Percentiles rank a stretch among this genome's conserved stretches.
phyloP scores from a whole-genome alignment of 2,329 filamentous ascomycete species.

The Fusarium pseudocircinatum region DNA sequence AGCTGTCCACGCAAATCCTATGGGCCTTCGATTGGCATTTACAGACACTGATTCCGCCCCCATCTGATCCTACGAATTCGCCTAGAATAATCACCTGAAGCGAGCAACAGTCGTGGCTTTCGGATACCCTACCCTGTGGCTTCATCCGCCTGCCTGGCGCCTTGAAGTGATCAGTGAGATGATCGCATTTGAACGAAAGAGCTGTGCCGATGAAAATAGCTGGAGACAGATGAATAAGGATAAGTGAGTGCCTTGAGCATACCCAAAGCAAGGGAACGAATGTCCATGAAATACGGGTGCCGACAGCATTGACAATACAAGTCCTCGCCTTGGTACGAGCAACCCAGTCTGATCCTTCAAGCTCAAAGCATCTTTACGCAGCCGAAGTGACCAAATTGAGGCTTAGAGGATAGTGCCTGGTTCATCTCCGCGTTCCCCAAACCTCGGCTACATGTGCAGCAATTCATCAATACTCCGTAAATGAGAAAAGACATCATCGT shows the following conservation, averaged over 20 bases:
- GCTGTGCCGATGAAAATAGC: background rate
- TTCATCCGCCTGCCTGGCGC: background rate
- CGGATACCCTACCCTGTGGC: background rate
- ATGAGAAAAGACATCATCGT: constrained; percentile 8
- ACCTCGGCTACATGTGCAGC: background rate
- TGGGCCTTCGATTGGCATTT: background rate
- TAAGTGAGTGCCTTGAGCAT: too few relatives aligned
- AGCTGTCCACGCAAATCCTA: background rate
- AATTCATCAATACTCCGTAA: background rate
- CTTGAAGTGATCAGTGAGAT: background rate
- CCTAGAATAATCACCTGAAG: background rate
- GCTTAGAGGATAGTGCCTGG: background rate
- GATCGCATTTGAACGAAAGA: background rate
- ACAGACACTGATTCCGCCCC: background rate
- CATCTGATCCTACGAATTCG: background rate
- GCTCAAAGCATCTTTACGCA: background rate
- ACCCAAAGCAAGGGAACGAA: background rate
- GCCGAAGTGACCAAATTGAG: background rate
- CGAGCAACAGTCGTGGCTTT: background rate
- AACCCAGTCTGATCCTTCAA: background rate
- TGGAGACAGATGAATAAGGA: background rate
- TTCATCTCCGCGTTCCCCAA: background rate
- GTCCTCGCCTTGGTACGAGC: background rate
- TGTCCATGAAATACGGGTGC: background rate
- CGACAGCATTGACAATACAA: background rate